A percentile compares a stretch with the other conserved stretches of the same genome.
These are phyloP conservation scores for Aspergillus novofumigatus DNA, from an alignment of 2,329 filamentous ascomycete species.

Conservation along the genomic window DNA sequence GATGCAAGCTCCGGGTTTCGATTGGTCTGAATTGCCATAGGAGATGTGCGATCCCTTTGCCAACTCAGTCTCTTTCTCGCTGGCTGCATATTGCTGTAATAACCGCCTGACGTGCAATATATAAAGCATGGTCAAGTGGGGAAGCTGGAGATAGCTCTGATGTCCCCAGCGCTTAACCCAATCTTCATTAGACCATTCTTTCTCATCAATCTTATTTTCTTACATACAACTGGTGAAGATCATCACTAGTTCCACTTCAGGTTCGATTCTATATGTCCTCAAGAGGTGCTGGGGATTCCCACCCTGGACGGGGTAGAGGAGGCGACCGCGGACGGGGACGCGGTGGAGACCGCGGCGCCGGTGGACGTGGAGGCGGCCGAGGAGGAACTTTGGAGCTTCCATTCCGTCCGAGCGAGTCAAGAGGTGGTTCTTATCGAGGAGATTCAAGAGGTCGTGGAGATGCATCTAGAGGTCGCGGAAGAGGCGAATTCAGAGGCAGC, in stretches of 20 bases:
- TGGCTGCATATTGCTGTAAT: background rate
- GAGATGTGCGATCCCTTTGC: background rate
- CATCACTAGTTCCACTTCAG: background rate
- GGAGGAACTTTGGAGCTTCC: conserved; percentile 22
- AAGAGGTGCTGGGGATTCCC: conserved; percentile 8
- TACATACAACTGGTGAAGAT: background rate
- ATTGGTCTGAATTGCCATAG: background rate
- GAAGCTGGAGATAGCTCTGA: background rate
- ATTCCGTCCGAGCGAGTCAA: conserved; percentile 13
- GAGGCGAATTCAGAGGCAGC: conserved; percentile 3
- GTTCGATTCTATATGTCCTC: conserved; percentile 11
- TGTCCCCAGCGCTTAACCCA: background rate
- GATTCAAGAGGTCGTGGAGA: conserved; percentile 17
- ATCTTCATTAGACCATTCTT: background rate
- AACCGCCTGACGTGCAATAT: background rate
- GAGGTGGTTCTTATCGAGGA: conserved; percentile 4
- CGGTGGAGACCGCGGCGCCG: conserved; percentile 18
- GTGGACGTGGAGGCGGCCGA: conserved; percentile 22
- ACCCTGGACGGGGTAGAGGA: conserved; percentile 11
- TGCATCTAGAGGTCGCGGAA: conserved; percentile 17
- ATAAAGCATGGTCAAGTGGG: background rate
- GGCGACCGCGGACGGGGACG: conserved; percentile 17
- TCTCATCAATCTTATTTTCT: background rate
- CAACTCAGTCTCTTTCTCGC: background rate
- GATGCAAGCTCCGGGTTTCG: background rate